phyloP scores from a whole-genome alignment of 2,329 filamentous ascomycete genomes.

The Raffaelea arxii region DNA sequence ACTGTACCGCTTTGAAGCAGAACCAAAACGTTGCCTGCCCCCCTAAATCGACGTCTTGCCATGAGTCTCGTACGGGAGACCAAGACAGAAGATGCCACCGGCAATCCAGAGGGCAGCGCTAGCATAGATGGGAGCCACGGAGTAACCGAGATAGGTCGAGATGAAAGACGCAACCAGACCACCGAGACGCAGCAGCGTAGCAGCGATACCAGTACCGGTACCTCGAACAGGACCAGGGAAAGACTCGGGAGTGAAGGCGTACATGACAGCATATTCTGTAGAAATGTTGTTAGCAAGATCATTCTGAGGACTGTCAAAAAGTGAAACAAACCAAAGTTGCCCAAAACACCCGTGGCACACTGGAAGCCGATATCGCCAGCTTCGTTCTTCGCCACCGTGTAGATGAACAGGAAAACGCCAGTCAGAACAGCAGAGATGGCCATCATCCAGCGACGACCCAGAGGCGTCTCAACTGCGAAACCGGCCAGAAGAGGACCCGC shows the following conservation, averaged over 20 bases:
- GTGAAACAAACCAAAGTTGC: conserved; percentile 40
- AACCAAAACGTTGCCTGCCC: not conserved
- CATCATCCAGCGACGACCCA: conserved; percentile 67
- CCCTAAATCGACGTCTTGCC: conserved; percentile 9
- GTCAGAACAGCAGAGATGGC: conserved; percentile 55
- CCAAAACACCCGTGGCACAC: conserved; percentile 44
- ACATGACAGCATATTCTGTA: conserved; percentile 59
- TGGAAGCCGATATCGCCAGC: conserved; percentile 64
- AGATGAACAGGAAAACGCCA: conserved; percentile 62
- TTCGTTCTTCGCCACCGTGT: conserved; percentile 56
- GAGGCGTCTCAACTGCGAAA: conserved; percentile 51
- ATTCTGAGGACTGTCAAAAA: conserved; percentile 63
- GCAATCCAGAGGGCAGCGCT: conserved; percentile 65
- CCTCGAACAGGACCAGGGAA: conserved; percentile 70
- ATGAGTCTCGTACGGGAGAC: conserved; percentile 10
- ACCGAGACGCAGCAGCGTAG: conserved; percentile 48
- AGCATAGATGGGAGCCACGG: conserved; percentile 43
- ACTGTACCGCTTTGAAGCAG: too few relatives aligned
- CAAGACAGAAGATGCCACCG: conserved; percentile 39
- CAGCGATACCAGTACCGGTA: conserved; percentile 68
- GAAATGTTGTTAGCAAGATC: too few relatives aligned
- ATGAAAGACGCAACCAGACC: conserved; percentile 9
- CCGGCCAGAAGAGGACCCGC: conserved; percentile 57
- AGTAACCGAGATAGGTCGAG: conserved; percentile 10
- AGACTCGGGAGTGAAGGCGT: conserved; percentile 68